Evolutionary conservation across 371 early-diverging fungal genomes (phyloP).

Genomic region (Edhazardia aedis): DNA sequence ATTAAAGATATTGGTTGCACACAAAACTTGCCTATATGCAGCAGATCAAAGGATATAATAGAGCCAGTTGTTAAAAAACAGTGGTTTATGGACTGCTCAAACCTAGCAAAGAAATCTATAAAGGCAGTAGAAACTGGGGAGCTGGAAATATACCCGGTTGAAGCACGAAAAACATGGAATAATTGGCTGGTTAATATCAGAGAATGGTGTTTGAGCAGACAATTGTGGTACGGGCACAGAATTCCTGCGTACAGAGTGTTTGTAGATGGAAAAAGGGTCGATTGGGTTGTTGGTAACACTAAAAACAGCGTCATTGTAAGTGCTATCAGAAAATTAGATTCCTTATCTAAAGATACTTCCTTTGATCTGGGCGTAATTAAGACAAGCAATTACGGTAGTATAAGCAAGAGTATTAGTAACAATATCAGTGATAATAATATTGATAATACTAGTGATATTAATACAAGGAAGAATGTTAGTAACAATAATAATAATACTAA

Average conservation of each 20-base stretch:
- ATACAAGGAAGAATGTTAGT: not conserved
- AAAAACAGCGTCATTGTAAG: constrained; percentile 53
- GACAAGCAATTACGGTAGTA: not conserved
- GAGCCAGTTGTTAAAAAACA: constrained; percentile 93
- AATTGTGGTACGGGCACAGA: constrained; percentile 98
- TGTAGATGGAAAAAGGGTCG: constrained; percentile 52
- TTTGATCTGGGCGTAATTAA: no score
- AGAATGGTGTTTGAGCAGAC: constrained; percentile 85
- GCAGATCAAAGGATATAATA: constrained; percentile 74
- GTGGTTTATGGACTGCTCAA: constrained; percentile 87
- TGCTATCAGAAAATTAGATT: not conserved
- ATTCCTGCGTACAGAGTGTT: constrained; percentile 80
- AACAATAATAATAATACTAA: not conserved
- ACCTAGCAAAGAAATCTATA: constrained; percentile 54
- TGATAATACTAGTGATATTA: not conserved
- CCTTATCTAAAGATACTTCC: not conserved
- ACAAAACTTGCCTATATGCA: constrained; percentile 72
- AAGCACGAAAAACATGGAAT: constrained; percentile 75
- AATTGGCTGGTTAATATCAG: constrained; percentile 80
- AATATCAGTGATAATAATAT: not conserved
- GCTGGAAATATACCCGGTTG: constrained; percentile 64
- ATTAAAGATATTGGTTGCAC: constrained; percentile 63
- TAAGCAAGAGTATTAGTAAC: not conserved
- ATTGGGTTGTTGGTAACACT: constrained; percentile 68
- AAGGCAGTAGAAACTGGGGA: constrained; percentile 59